These are phyloP conservation scores for Panaeolus papilionaceus DNA, from an alignment of 768 basidiomycete genomes.

Conservation along the genomic window DNA sequence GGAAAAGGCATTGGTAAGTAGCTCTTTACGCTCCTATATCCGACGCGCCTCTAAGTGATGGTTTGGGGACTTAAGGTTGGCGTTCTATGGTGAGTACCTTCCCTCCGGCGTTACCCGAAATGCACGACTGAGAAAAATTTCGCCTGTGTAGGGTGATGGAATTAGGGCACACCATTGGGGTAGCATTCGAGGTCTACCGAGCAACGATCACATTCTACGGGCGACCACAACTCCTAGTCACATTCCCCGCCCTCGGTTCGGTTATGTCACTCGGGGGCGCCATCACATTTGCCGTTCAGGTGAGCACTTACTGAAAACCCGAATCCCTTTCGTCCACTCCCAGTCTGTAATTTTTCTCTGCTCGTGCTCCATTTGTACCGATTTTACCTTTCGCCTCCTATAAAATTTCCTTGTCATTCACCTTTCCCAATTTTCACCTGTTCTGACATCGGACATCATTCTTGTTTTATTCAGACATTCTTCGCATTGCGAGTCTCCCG, in stretches of 20 bases:
- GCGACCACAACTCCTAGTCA: conserved; percentile 26
- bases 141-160: conserved; percentile 33
- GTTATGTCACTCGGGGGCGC: conserved; percentile 34
- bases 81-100: not conserved
- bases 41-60: not conserved
- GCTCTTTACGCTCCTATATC: not conserved
- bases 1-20: conserved; percentile 29
- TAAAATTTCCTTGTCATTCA: no score
- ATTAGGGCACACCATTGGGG: conserved; percentile 34
- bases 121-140: conserved; percentile 13
- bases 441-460: no score
- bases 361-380: no score
- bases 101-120: not conserved
- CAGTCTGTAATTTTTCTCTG: no score
- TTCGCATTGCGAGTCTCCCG: conserved; percentile 37
- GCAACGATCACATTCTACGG: conserved; percentile 37
- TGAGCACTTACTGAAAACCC: conserved; percentile 17
- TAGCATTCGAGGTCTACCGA: conserved; percentile 35
- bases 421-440: no score
- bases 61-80: not conserved
- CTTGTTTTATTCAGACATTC: conserved; percentile 32
- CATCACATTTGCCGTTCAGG: conserved; percentile 38
- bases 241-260: conserved; percentile 2
- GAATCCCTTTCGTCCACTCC: no score
- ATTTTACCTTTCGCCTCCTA: not conserved